phyloP scores from a whole-genome alignment of 2,329 filamentous ascomycete species.

The Aureobasidium vineae region DNA sequence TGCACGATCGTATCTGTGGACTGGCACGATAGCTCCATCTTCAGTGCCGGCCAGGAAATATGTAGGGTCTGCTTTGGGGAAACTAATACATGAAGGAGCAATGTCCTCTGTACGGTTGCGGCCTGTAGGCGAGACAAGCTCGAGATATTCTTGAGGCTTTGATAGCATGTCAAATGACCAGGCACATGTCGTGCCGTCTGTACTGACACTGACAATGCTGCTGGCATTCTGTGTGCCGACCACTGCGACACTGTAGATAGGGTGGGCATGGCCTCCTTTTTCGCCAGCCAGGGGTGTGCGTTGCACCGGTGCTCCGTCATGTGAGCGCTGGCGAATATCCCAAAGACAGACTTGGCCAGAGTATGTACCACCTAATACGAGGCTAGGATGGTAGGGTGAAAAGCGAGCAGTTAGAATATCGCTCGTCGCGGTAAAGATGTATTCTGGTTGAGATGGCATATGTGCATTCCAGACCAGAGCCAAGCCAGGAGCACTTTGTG shows the following conservation, averaged over 20 bases:
- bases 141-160: conserved; percentile 90
- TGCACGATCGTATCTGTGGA: conserved; percentile 94
- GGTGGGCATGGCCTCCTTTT: conserved; percentile 77
- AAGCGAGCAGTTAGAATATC: conserved; percentile 95
- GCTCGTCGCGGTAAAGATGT: conserved; percentile 93
- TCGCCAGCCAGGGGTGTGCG: conserved; percentile 94
- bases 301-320: conserved; percentile 70
- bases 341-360: conserved; percentile 94
- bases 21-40: conserved; percentile 94
- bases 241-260: conserved; percentile 91
- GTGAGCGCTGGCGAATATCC: conserved; percentile 78
- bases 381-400: conserved; percentile 96
- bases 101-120: conserved; percentile 78
- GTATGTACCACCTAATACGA: conserved; percentile 95
- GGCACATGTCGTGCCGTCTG: conserved; percentile 92
- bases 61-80: conserved; percentile 91
- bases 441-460: conserved; percentile 90
- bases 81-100: conserved; percentile 89
- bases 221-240: conserved; percentile 98
- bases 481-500: conserved; percentile 87
- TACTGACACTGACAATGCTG: conserved; percentile 96
- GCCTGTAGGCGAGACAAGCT: conserved; percentile 76
- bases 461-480: conserved; percentile 98
- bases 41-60: conserved; percentile 97
- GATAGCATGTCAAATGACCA: conserved; percentile 99